A percentile compares a stretch with the other conserved stretches of the same genome.
Conservation (phyloP, 2,329 filamentous ascomycete species). For the Tolypocladium inflatum region DNA sequence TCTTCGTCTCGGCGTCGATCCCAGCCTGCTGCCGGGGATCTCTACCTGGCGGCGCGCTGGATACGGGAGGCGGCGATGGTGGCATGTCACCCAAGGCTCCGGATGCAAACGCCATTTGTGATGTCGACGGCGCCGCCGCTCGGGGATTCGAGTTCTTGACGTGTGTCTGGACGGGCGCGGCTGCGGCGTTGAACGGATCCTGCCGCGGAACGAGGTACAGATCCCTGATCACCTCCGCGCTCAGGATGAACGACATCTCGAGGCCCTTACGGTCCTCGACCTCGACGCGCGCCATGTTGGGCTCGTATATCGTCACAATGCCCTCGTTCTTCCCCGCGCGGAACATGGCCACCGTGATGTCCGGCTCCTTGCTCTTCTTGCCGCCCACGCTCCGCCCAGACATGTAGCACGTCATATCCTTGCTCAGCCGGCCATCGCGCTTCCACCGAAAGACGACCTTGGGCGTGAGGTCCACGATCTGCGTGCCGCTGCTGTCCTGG, state of each 20-base stretch:
- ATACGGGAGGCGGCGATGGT: slow-evolving; percentile 8
- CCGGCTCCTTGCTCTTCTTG: slow-evolving; percentile 84
- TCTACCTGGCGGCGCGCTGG: slow-evolving; percentile 8
- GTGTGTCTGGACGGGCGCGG: slow-evolving; percentile 2
- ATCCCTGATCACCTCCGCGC: slow-evolving; percentile 55
- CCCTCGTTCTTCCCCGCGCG: slow-evolving; percentile 56
- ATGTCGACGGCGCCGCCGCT: slow-evolving; percentile 23
- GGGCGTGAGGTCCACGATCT: slow-evolving; percentile 46
- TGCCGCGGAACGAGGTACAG: slow-evolving; percentile 54
- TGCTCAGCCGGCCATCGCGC: slow-evolving; percentile 74
- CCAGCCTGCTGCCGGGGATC: slow-evolving; percentile 23
- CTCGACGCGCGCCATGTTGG: slow-evolving; percentile 82
- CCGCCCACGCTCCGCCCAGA: slow-evolving; percentile 66
- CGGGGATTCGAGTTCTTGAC: slow-evolving; percentile 1
- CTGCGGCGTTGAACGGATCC: slow-evolving; percentile 67
- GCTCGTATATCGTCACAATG: slow-evolving; percentile 77
- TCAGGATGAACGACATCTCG: slow-evolving; percentile 66
- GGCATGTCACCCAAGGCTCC: slow-evolving; percentile 25
- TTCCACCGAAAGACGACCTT: slow-evolving; percentile 84
- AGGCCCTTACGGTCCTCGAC: slow-evolving; percentile 91
- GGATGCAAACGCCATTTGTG: slow-evolving; percentile 15
- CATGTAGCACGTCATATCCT: slow-evolving; percentile 82
- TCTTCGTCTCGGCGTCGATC: slow-evolving; percentile 68
- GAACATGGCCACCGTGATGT: slow-evolving; percentile 90
- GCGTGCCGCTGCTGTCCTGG: slow-evolving; percentile 37